A percentile compares a stretch with the other conserved stretches of the same genome.
Conservation (phyloP, 148 eudicot genomes). For the Amaranthus palmeri region DNA sequence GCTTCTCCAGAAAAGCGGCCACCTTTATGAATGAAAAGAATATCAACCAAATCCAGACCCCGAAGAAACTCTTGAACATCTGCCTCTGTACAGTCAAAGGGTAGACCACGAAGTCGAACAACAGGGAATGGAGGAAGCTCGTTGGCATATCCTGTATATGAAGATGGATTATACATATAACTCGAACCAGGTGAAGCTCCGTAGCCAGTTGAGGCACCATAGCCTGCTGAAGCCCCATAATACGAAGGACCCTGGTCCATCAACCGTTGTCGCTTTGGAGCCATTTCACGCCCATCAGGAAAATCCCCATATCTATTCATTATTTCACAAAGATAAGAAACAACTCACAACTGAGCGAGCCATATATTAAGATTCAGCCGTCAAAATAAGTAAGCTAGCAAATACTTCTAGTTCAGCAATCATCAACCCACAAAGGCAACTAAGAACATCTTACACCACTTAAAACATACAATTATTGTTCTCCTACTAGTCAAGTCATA, state of each 20-base stretch:
- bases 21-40: constrained; percentile 70
- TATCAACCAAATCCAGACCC: constrained; percentile 79
- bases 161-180: constrained; percentile 57
- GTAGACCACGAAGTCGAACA: constrained; percentile 90
- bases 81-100: constrained; percentile 81
- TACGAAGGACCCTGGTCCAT: constrained; percentile 73
- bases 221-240: constrained; percentile 53
- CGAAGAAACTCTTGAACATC: constrained; percentile 75
- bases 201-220: constrained; percentile 44
- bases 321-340: constrained; percentile 14
- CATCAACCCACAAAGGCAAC: background rate
- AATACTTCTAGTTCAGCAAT: background rate
- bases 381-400: background rate
- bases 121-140: constrained; percentile 79
- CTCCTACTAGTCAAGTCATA: background rate
- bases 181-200: constrained; percentile 49
- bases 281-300: constrained; percentile 78
- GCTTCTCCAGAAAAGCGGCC: constrained; percentile 89
- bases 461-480: too few relatives aligned
- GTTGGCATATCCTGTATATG: constrained; percentile 45
- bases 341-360: constrained; percentile 6
- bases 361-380: background rate
- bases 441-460: background rate
- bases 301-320: constrained; percentile 49
- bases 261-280: constrained; percentile 68